These are phyloP conservation scores for Ogataea trehaloabstinens DNA, from an alignment of 805 yeast genomes.

Conservation along the genomic window DNA sequence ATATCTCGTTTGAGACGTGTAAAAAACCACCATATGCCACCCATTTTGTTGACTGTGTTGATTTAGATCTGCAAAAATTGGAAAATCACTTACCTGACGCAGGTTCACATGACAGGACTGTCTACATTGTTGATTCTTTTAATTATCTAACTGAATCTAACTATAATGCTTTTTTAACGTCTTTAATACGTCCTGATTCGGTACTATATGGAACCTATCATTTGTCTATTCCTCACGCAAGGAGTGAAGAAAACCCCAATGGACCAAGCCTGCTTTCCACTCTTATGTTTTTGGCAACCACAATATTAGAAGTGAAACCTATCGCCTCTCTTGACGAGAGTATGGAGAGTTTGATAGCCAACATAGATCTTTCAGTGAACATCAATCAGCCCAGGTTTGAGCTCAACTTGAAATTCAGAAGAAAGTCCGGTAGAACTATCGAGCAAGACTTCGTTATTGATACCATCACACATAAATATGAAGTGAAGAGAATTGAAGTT, in stretches of 20 bases:
- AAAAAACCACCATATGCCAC: slow-evolving; percentile 49
- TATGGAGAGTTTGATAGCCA: slow-evolving; percentile 36
- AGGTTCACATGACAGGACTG: slow-evolving; percentile 19
- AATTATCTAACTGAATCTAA: slow-evolving; percentile 50
- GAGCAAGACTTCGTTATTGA: slow-evolving; percentile 55
- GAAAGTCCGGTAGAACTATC: slow-evolving; percentile 83
- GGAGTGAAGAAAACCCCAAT: slow-evolving; percentile 6
- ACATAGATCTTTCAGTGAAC: slow-evolving; percentile 49
- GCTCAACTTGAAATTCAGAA: slow-evolving; percentile 58
- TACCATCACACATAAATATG: slow-evolving; percentile 38
- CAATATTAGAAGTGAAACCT: slow-evolving; percentile 64
- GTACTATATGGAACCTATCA: slow-evolving; percentile 50
- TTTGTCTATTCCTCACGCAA: slow-evolving; percentile 32
- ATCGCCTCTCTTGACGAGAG: slow-evolving; percentile 39
- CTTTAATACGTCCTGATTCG: slow-evolving; percentile 39
- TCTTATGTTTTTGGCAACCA: slow-evolving; percentile 70
- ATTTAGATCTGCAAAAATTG: slow-evolving; percentile 12
- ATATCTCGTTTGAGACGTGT: slow-evolving; percentile 67
- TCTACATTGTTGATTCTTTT: slow-evolving; percentile 65
- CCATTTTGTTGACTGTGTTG: slow-evolving; percentile 46
- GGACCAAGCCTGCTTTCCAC: slow-evolving; percentile 22
- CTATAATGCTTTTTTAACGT: slow-evolving; percentile 36
- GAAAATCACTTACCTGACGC: slow-evolving; percentile 7
- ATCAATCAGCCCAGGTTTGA: slow-evolving; percentile 47
- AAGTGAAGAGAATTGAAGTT: slow-evolving; percentile 30